Percentiles rank a stretch among this genome's conserved stretches.
Evolutionary conservation across 495 filamentous ascomycete species (phyloP).

Genomic region (Hypomontagnella submonticulosa): DNA sequence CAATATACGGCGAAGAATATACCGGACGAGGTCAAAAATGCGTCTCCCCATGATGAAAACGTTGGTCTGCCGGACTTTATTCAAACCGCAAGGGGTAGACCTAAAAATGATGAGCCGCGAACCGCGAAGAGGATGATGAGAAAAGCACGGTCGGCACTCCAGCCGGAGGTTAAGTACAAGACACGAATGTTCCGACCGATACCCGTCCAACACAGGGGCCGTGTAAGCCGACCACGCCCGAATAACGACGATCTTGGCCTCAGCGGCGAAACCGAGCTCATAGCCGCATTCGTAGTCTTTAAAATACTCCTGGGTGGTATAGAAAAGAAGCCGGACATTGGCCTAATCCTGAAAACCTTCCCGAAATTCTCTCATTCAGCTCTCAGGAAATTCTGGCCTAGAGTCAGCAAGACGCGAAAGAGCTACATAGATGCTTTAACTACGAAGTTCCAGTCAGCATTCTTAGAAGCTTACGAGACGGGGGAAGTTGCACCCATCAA

Average conservation of each 20-base stretch:
- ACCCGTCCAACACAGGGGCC: slow-evolving; percentile 51
- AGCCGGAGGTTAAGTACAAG: slow-evolving; percentile 51
- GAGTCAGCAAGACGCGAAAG: slow-evolving; percentile 66
- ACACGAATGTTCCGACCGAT: slow-evolving; percentile 53
- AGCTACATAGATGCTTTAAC: slow-evolving; percentile 74
- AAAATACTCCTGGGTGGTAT: slow-evolving; percentile 78
- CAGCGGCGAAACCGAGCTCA: slow-evolving; percentile 59
- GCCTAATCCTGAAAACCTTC: slow-evolving; percentile 72
- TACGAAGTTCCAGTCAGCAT: slow-evolving; percentile 78
- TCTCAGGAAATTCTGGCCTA: slow-evolving; percentile 70
- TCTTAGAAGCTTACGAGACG: slow-evolving; percentile 78
- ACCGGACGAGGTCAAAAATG: slow-evolving; percentile 53
- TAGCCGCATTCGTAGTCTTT: slow-evolving; percentile 78
- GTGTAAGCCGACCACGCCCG: slow-evolving; percentile 45
- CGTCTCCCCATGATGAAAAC: slow-evolving; percentile 36
- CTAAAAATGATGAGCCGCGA: not conserved
- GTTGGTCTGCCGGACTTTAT: slow-evolving; percentile 25
- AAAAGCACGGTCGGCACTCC: slow-evolving; percentile 11
- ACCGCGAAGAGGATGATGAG: not conserved
- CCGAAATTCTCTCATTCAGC: slow-evolving; percentile 66
- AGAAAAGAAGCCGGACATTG: slow-evolving; percentile 77
- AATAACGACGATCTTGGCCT: slow-evolving; percentile 51
- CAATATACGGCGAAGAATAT: slow-evolving; percentile 57
- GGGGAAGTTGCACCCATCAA: slow-evolving; percentile 75
- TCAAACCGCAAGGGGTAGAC: slow-evolving; percentile 16